Evolutionary conservation across 2,329 filamentous ascomycete species (phyloP), one percentile per base, ranked within the genome.

Genomic region (Sporothrix brunneoviolacea): DNA sequence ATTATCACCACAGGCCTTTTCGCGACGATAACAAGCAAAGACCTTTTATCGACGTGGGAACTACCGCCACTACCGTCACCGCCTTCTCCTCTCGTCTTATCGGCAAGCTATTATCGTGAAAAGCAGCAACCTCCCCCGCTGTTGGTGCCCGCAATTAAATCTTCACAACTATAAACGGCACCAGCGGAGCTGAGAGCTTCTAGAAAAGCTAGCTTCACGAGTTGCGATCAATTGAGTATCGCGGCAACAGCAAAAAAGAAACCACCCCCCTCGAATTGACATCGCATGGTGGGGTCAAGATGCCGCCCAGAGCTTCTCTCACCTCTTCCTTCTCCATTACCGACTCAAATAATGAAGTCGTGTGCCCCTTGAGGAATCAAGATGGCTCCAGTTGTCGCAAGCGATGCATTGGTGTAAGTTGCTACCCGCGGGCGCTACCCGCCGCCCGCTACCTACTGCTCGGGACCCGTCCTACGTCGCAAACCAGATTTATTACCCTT

Each of bases 341-440:
- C 62, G 89, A 95, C 75, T 80, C 86, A 68, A 91, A 88, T 70
- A 94, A 94, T 69, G 91, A 97, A 72, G 93, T 98, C 65, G 88
- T 96, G 64, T 98, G 93, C 72, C 93, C 93, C 60, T 76, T 98
- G 69, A 84, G 83, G 65, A 96, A 96, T 67, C 91, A 95, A 65
- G 93, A 98, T 81, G 88, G 89, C 68, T 95, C 91, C 60, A 89
- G 85, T 73, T 98, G 93, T 76, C 85, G 91, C 68, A 98, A 98
- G 76, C 82, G 91, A 76, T 98, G 93, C 74, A 84, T 95, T 65
- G 93, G 93, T 71, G 93, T 97, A 79, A 89, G 91, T 93, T n/a
- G n/a, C n/a, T n/a, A n/a, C n/a, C n/a, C n/a, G n/a, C n/a, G n/a
- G n/a, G n/a, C n/a, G n/a, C n/a, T n/a, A n/a, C n/a, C n/a, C n/a